These are phyloP conservation scores for Cyclostephanos invisitatus DNA, from an alignment of 108 stramenopile species.

Conservation along the genomic window DNA sequence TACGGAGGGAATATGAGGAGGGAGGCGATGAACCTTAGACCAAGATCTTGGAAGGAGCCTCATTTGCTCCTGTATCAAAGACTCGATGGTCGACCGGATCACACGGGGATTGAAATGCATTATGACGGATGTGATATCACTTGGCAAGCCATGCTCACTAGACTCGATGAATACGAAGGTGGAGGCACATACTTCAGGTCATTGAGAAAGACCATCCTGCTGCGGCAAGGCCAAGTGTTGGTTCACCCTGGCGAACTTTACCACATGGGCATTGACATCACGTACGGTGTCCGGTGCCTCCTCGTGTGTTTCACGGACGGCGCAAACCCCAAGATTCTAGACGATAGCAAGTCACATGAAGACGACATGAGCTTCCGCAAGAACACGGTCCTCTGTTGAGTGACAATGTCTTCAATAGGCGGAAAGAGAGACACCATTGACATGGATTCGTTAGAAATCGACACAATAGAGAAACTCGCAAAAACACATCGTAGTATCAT, in stretches of 20 bases:
- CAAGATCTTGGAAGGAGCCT: conserved; percentile 53
- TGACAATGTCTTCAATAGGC: no score
- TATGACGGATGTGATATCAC: conserved; percentile 51
- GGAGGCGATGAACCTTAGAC: conserved; percentile 46
- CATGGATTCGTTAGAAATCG: no score
- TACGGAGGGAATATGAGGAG: conserved; percentile 39
- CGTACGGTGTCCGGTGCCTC: conserved; percentile 42
- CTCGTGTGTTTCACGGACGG: conserved; percentile 61
- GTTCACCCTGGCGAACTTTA: conserved; percentile 56
- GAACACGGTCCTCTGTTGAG: conserved; percentile 30
- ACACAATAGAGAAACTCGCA: no score
- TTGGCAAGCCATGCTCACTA: conserved; percentile 48
- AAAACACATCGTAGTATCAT: no score
- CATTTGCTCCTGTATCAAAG: conserved; percentile 56
- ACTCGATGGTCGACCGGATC: conserved; percentile 38
- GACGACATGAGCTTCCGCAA: conserved; percentile 35
- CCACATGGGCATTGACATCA: conserved; percentile 59
- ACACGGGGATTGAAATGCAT: conserved; percentile 64
- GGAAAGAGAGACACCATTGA: no score
- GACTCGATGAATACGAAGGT: conserved; percentile 51
- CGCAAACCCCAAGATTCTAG: conserved; percentile 41
- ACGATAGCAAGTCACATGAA: conserved; percentile 39
- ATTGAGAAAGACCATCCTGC: conserved; percentile 49
- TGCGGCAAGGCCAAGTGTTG: conserved; percentile 54
- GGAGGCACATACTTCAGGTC: conserved; percentile 61